These are phyloP conservation scores for Aaosphaeria pasadenensis DNA, from an alignment of 2,329 filamentous ascomycete species.

Conservation along the genomic window DNA sequence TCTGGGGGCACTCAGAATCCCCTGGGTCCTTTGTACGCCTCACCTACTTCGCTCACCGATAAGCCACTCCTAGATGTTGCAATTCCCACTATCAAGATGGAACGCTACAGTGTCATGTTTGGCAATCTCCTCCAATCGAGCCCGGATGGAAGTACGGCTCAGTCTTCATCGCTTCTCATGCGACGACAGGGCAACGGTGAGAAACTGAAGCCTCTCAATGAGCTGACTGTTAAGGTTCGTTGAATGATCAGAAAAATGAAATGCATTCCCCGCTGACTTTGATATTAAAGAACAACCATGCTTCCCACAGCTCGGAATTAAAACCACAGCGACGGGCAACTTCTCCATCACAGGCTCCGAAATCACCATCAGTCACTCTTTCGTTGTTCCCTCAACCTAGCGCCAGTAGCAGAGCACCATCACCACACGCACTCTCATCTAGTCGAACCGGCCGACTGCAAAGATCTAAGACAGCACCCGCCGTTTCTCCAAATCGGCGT, in stretches of 20 bases:
- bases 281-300: too few relatives aligned
- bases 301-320: conserved; percentile 8
- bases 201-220: conserved; percentile 30
- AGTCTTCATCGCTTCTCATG: conserved; percentile 28
- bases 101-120: conserved; percentile 95
- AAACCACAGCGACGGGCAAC: conserved; percentile 31
- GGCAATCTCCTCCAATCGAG: conserved; percentile 61
- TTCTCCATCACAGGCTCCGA: conserved; percentile 23
- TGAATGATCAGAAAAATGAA: too few relatives aligned
- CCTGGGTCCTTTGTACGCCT: conserved; percentile 4
- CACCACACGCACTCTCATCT: conserved; percentile 7
- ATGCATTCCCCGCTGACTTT: too few relatives aligned
- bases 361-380: conserved; percentile 25
- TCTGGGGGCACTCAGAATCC: conserved; percentile 5
- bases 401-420: conserved; percentile 17
- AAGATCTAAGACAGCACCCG: conserved; percentile 27
- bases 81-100: conserved; percentile 77
- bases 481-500: conserved; percentile 24
- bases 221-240: conserved; percentile 31
- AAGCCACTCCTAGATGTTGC: conserved; percentile 63
- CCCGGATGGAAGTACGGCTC: conserved; percentile 2
- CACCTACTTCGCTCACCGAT: conserved; percentile 4
- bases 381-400: conserved; percentile 31
- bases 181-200: conserved; percentile 35
- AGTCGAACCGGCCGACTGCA: conserved; percentile 19